A percentile compares a stretch with the other conserved stretches of the same genome.
phyloP scores from a whole-genome alignment of 345 rosid species.

The Reutealis trisperma region DNA sequence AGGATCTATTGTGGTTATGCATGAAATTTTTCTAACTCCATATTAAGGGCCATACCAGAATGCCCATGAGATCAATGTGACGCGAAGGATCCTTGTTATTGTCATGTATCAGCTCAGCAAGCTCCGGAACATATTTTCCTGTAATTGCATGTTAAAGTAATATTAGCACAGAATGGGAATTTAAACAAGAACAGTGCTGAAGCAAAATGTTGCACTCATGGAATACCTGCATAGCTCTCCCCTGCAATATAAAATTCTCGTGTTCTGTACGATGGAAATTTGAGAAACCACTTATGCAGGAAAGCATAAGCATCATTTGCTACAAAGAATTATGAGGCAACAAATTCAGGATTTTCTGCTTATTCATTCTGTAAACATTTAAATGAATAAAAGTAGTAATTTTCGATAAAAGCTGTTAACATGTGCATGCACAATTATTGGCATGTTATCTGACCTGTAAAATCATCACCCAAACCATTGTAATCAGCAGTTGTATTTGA shows the following conservation, averaged over 20 bases:
- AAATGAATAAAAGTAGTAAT: neutral
- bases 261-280: slow-evolving; percentile 64
- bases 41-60: slow-evolving; percentile 56
- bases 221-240: slow-evolving; percentile 90
- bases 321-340: neutral
- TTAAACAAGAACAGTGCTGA: neutral
- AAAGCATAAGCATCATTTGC: slow-evolving; percentile 78
- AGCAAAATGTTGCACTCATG: neutral
- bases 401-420: neutral
- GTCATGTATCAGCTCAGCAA: slow-evolving; percentile 70
- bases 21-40: neutral
- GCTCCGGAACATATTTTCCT: slow-evolving; percentile 90
- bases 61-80: slow-evolving; percentile 67
- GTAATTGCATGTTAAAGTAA: slow-evolving; percentile 11
- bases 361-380: neutral
- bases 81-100: slow-evolving; percentile 55
- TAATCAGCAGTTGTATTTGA: slow-evolving; percentile 73
- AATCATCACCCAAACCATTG: slow-evolving; percentile 58
- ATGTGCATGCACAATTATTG: neutral
- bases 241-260: slow-evolving; percentile 79
- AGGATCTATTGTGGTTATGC: neutral
- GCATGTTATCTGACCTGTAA: slow-evolving; percentile 53
- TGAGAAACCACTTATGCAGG: slow-evolving; percentile 70
- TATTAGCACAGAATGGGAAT: neutral
- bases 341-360: slow-evolving; percentile 12